Evolutionary conservation across 1,284 basidiomycete genomes (phyloP).

Genomic region (Trichosporon faecale): DNA sequence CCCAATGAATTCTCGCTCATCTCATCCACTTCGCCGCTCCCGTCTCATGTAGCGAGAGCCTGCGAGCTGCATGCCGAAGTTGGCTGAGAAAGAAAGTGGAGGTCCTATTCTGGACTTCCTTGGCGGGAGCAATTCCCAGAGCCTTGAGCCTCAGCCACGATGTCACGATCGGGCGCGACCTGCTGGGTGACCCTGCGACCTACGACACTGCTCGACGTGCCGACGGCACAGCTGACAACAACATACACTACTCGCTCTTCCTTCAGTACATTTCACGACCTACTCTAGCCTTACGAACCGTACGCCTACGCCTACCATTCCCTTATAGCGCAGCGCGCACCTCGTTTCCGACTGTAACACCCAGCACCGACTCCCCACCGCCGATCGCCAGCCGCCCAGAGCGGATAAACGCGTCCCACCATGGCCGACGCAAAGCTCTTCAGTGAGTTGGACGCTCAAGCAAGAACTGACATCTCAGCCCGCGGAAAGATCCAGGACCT

Average conservation of each 20-base stretch:
- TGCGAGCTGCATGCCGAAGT: neutral
- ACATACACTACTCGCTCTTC: neutral
- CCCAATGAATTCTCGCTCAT: conserved; percentile 6
- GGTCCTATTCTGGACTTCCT: neutral
- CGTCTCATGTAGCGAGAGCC: neutral
- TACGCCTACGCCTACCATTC: neutral
- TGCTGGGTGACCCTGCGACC: neutral
- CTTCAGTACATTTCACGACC: neutral
- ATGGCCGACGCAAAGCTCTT: conserved; percentile 54
- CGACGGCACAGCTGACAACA: neutral
- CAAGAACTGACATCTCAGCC: conserved; percentile 46
- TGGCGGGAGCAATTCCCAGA: conserved; percentile 8
- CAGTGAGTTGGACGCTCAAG: conserved; percentile 34
- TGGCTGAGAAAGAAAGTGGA: conserved; percentile 4
- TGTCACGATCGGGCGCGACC: conserved; percentile 4
- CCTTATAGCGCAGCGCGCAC: neutral
- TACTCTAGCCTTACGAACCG: neutral
- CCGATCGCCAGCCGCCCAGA: neutral
- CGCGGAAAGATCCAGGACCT: conserved; percentile 86
- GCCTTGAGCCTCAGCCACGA: neutral
- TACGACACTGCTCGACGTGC: neutral
- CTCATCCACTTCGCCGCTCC: neutral
- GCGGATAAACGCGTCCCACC: conserved; percentile 8
- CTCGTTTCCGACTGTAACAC: neutral
- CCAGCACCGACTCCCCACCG: neutral